These are phyloP conservation scores for Phlebiopsis flavidoalba DNA, from an alignment of 768 basidiomycete species.

Conservation along the genomic window DNA sequence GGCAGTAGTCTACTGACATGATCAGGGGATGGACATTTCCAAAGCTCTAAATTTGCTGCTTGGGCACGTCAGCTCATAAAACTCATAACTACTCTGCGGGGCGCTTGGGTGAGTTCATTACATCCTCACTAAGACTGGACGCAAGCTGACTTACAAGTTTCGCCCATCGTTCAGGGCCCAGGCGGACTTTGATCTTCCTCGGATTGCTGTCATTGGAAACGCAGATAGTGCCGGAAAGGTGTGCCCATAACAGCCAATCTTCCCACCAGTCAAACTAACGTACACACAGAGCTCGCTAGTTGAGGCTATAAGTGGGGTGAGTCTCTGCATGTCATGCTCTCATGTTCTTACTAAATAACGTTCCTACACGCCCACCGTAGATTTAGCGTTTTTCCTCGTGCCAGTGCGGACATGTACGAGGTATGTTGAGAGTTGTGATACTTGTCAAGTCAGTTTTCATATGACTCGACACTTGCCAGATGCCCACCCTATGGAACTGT, in stretches of 20 bases:
- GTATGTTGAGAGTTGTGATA: too few relatives aligned
- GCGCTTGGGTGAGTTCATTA: conserved; percentile 23
- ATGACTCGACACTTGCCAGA: conserved; percentile 4
- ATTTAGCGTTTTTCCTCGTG: conserved; percentile 17
- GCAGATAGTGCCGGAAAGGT: conserved; percentile 49
- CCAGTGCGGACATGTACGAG: conserved; percentile 39
- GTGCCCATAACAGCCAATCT: conserved; percentile 6
- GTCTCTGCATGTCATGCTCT: not conserved
- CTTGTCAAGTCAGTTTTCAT: too few relatives aligned
- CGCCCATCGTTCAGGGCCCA: conserved; percentile 28
- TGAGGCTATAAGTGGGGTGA: conserved; percentile 44
- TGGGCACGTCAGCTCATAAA: conserved; percentile 10
- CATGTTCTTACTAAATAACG: too few relatives aligned
- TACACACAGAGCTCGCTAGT: conserved; percentile 24
- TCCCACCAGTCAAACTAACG: too few relatives aligned
- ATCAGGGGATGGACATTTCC: not conserved
- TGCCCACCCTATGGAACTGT: conserved; percentile 36
- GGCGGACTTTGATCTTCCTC: conserved; percentile 42
- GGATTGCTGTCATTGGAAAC: conserved; percentile 47
- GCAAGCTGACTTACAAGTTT: not conserved
- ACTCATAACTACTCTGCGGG: conserved; percentile 14
- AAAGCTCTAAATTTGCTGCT: conserved; percentile 11
- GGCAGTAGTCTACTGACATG: too few relatives aligned
- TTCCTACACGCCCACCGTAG: not conserved
- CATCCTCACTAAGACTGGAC: not conserved